Evolutionary conservation across 495 filamentous ascomycete species (phyloP).

Genomic region (Aspergillus kassunensis): DNA sequence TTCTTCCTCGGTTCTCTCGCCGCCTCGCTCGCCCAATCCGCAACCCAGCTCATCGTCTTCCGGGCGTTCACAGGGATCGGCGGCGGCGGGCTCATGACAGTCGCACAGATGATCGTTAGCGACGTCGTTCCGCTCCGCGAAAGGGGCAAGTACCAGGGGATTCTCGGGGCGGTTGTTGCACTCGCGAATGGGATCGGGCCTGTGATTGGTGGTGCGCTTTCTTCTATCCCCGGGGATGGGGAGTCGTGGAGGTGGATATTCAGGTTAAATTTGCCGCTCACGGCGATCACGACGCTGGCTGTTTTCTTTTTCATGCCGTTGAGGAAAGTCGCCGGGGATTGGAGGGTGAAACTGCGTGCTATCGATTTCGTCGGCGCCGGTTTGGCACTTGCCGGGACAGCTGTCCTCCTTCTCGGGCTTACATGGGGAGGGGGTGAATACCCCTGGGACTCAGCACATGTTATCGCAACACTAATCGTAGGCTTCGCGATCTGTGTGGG

Average conservation of each 20-base stretch:
- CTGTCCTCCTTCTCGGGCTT: slow-evolving; percentile 47
- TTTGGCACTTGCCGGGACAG: slow-evolving; percentile 37
- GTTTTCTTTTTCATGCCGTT: slow-evolving; percentile 52
- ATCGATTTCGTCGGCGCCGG: slow-evolving; percentile 45
- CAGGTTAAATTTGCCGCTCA: slow-evolving; percentile 47
- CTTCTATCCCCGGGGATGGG: slow-evolving; percentile 30
- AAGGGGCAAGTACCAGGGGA: slow-evolving; percentile 57
- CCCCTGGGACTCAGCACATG: slow-evolving; percentile 45
- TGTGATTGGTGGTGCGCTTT: slow-evolving; percentile 50
- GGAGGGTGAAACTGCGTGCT: slow-evolving; percentile 45
- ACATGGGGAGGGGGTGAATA: slow-evolving; percentile 51
- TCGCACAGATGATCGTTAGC: slow-evolving; percentile 52
- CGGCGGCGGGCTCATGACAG: slow-evolving; percentile 53
- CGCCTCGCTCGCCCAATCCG: slow-evolving; percentile 47
- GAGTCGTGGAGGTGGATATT: slow-evolving; percentile 57
- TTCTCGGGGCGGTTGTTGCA: slow-evolving; percentile 51
- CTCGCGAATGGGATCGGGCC: slow-evolving; percentile 53
- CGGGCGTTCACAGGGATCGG: slow-evolving; percentile 54
- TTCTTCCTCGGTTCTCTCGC: slow-evolving; percentile 54
- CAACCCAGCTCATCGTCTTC: slow-evolving; percentile 51
- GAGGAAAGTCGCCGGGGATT: slow-evolving; percentile 45
- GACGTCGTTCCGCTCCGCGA: slow-evolving; percentile 53
- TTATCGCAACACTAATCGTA: slow-evolving; percentile 45
- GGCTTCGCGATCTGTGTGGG: slow-evolving; percentile 38
- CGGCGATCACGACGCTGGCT: slow-evolving; percentile 39